These are phyloP conservation scores for Suillus americanus DNA, from an alignment of 768 basidiomycete genomes.

Conservation along the genomic window DNA sequence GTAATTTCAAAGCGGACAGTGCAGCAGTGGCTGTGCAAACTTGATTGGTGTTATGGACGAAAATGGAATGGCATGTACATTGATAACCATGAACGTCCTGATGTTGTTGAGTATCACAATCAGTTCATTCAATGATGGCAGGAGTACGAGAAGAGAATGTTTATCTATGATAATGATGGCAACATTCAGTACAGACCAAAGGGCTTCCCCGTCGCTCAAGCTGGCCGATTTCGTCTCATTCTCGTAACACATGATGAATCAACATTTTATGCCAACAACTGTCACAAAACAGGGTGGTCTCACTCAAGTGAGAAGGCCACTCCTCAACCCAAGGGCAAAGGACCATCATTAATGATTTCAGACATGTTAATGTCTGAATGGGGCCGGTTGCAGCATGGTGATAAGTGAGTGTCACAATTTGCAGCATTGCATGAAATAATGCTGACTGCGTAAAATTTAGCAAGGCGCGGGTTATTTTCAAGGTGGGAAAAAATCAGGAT, in stretches of 20 bases:
- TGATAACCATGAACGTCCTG: background rate
- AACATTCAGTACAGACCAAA: background rate
- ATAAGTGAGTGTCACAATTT: background rate
- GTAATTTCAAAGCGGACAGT: background rate
- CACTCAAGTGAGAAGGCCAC: background rate
- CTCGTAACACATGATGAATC: background rate
- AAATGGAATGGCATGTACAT: background rate
- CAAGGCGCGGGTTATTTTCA: slow-evolving; percentile 14
- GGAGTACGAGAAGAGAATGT: background rate
- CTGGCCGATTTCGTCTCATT: background rate
- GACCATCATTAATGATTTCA: background rate
- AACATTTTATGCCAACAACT: background rate
- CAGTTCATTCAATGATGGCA: background rate
- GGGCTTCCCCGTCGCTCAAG: background rate
- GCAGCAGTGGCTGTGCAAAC: background rate
- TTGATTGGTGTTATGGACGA: background rate
- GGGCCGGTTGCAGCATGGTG: background rate
- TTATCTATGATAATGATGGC: background rate
- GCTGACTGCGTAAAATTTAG: background rate
- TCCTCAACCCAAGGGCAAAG: background rate
- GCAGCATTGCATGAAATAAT: background rate
- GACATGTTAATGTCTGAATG: background rate
- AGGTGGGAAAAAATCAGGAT: slow-evolving; percentile 22
- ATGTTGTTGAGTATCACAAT: background rate
- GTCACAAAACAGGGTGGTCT: background rate